Conservation (phyloP, 805 yeast species). For the Alloascoidea hylecoeti region DNA sequence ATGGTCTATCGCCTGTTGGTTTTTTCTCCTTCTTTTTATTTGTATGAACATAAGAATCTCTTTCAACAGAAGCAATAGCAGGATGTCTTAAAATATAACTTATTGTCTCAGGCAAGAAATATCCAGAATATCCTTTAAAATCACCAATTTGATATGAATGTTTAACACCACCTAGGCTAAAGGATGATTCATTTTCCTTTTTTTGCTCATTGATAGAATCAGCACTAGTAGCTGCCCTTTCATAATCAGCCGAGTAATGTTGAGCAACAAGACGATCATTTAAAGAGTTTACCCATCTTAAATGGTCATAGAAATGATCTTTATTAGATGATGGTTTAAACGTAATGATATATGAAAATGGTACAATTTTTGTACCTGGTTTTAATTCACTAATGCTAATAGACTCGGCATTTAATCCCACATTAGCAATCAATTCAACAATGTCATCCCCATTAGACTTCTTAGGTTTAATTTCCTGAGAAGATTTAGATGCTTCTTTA, state of each 20-base stretch:
- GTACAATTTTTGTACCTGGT: not conserved
- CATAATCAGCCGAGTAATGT: slow-evolving; percentile 23
- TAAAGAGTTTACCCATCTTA: slow-evolving; percentile 43
- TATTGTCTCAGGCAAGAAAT: slow-evolving; percentile 61
- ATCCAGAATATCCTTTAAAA: slow-evolving; percentile 75
- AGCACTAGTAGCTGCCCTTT: slow-evolving; percentile 14
- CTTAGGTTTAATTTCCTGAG: not conserved
- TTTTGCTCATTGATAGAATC: slow-evolving; percentile 10
- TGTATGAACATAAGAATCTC: slow-evolving; percentile 34
- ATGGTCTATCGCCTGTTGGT: slow-evolving; percentile 31
- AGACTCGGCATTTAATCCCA: not conserved
- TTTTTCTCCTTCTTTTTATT: too few species aligned
- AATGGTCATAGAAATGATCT: slow-evolving; percentile 48
- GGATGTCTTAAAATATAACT: slow-evolving; percentile 52
- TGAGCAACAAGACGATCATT: slow-evolving; percentile 22
- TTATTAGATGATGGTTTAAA: slow-evolving; percentile 51
- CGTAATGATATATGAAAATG: slow-evolving; percentile 63
- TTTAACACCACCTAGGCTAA: slow-evolving; percentile 35
- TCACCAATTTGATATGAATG: slow-evolving; percentile 46
- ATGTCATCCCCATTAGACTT: too few species aligned
- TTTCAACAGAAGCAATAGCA: slow-evolving; percentile 46
- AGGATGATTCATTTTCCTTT: slow-evolving; percentile 13
- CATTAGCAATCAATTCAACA: not conserved
- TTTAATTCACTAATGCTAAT: not conserved
- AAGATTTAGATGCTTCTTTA: not conserved